Conservation (phyloP, 306 rosid genomes). For the Quercus variabilis region DNA sequence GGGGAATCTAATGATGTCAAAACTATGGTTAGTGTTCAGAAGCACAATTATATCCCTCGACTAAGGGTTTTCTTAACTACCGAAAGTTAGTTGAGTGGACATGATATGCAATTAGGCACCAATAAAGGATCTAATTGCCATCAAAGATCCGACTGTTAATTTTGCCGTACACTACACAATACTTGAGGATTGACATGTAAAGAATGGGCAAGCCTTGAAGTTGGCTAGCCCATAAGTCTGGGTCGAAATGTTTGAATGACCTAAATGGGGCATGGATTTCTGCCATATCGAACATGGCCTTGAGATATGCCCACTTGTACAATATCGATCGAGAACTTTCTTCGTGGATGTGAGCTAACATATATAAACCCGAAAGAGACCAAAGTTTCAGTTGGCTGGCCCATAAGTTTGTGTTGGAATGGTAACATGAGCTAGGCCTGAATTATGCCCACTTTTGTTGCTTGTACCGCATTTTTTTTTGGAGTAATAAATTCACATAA, state of each 20-base stretch:
- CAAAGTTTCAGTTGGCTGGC: no score
- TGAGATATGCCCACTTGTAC: background rate
- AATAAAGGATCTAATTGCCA: background rate
- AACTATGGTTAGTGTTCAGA: slow-evolving; percentile 12
- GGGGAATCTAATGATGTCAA: slow-evolving; percentile 37
- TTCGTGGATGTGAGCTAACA: no score
- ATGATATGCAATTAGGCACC: background rate
- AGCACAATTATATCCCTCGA: slow-evolving; percentile 5
- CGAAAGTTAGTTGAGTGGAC: background rate
- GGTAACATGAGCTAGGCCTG: no score
- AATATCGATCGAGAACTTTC: background rate
- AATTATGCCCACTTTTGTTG: no score
- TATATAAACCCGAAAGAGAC: no score
- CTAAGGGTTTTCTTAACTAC: background rate
- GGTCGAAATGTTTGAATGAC: no score
- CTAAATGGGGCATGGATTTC: background rate
- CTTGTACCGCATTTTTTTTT: no score
- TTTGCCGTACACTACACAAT: background rate
- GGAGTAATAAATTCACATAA: no score
- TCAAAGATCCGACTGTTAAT: background rate
- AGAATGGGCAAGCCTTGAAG: no score
- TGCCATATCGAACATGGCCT: background rate
- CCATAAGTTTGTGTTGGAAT: no score
- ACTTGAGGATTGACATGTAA: background rate
- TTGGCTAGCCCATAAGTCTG: no score